These are phyloP conservation scores for Phaeoacremonium minimum DNA, from an alignment of 2,329 filamentous ascomycete genomes.

Conservation along the genomic window DNA sequence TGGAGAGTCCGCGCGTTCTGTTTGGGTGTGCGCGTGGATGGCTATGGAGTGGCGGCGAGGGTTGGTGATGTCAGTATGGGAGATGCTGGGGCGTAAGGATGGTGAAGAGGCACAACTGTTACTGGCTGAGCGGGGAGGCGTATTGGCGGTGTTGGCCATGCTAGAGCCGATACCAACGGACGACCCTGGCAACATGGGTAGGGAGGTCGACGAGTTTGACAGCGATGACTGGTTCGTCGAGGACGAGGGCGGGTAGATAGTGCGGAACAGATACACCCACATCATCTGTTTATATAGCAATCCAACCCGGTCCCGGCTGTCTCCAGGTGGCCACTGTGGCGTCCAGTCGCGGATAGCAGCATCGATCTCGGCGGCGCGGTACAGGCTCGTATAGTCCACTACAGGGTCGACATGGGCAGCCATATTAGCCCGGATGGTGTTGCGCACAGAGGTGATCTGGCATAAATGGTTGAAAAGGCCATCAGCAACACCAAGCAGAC, in stretches of 20 bases:
- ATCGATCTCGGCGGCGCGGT: conserved; percentile 72
- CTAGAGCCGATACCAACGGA: conserved; percentile 9
- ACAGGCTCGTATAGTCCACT: conserved; percentile 70
- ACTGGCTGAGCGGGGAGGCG: conserved; percentile 20
- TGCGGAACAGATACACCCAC: conserved; percentile 60
- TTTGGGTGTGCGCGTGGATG: conserved; percentile 13
- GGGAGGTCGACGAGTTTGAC: conserved; percentile 13
- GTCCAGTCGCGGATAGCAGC: conserved; percentile 70
- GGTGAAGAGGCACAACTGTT: conserved; percentile 30
- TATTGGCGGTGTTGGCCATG: conserved; percentile 11
- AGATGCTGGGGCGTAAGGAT: conserved; percentile 13
- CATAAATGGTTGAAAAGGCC: conserved; percentile 76
- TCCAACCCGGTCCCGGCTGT: conserved; percentile 51
- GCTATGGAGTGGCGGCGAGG: conserved; percentile 17
- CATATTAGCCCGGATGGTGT: conserved; percentile 68
- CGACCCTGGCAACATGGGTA: conserved; percentile 10
- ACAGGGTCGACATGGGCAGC: conserved; percentile 57
- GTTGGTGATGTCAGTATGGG: conserved; percentile 1
- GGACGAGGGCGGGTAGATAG: conserved; percentile 49
- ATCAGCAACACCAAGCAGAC: conserved; percentile 77
- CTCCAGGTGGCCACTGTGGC: conserved; percentile 55
- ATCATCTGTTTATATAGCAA: conserved; percentile 62
- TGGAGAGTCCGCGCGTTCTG: conserved; percentile 32
- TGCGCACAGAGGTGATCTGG: conserved; percentile 73
- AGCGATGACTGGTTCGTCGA: too few species aligned